Evolutionary conservation across 352 stramenopile genomes (phyloP), one percentile per base, ranked within the genome.

Genomic region (Pythium biforme): DNA sequence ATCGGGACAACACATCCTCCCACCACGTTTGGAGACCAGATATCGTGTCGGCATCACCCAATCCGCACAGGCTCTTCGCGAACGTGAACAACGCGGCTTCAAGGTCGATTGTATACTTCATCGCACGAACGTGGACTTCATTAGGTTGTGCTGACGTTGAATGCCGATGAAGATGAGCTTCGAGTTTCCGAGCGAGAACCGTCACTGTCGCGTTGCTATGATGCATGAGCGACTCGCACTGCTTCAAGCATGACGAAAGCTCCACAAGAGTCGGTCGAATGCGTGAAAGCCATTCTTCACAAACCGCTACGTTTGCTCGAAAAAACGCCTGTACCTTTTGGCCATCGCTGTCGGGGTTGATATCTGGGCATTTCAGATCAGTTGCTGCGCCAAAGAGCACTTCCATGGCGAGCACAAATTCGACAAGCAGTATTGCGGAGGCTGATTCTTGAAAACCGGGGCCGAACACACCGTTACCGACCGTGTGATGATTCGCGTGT

Each of bases 321-420:
- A 69, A 69, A 20, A 73, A 73, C 2, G 14, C 29, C 19, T 63
- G 47, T 14, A 66, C 49, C 33, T 73, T 73, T 1, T 49, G 29
- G 9, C n/a, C 33, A 29, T 73, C 66, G n/a, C 55, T 56, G 5
- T 73, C 66, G 25, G 55, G 41, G 22, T 63, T 60, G 3, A 10
- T 37, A 10, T 69, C 59, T 6, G 57, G 34, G 17, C n/a, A 59
- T 27, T 59, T 59, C 4, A 62, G 15, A 27, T 69, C 62, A 6
- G 60, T 55, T 8, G 64, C 55, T 7, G 62, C 22, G 3, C 31
- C 26, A 27, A 75, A 33, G 2, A 51, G 39, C 11, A 54, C 39
- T 43, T 75, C 69, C 43, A 75, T 65, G 0, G 62, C 52, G 17
- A 61, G 23, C 19, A 75, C 62, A 49, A 75, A 75, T 33, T 75